Evolutionary conservation across 306 rosid genomes (phyloP).

Genomic region (Trifolium pratense): DNA sequence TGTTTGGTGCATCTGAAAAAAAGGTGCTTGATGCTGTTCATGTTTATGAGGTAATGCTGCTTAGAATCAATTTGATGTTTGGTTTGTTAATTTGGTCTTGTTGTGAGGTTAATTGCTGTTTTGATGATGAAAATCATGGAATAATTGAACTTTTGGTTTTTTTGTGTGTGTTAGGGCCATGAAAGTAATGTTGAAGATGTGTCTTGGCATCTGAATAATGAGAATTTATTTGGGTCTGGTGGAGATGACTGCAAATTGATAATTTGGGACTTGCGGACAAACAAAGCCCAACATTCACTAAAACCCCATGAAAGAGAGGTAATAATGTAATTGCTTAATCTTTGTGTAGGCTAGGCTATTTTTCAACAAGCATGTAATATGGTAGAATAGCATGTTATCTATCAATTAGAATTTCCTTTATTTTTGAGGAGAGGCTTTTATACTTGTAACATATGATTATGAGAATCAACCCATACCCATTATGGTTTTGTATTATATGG

Average conservation of each 20-base stretch:
- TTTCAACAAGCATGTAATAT: constrained; percentile 10
- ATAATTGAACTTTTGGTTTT: constrained; percentile 7
- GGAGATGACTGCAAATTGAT: constrained; percentile 89
- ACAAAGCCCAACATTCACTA: constrained; percentile 67
- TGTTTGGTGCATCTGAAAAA: constrained; percentile 54
- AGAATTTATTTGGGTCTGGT: constrained; percentile 76
- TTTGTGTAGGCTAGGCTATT: constrained; percentile 2
- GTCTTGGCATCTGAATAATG: constrained; percentile 78
- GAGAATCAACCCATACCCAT: neutral
- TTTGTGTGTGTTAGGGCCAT: constrained; percentile 54
- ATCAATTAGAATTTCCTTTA: neutral
- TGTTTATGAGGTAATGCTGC: constrained; percentile 61
- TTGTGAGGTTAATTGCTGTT: neutral
- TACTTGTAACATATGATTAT: neutral
- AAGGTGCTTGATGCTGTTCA: constrained; percentile 74
- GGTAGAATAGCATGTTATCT: neutral
- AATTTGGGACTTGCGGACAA: constrained; percentile 87
- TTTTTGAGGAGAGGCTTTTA: neutral
- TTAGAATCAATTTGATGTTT: constrained; percentile 10
- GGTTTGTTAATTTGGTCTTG: constrained; percentile 1
- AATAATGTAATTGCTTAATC: constrained; percentile 18
- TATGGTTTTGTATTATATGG: neutral
- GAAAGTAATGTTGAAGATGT: constrained; percentile 78
- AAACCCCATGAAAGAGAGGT: constrained; percentile 90
- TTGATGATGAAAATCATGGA: constrained; percentile 23